Evolutionary conservation across 768 basidiomycete genomes (phyloP), one percentile per base, ranked within the genome.

Genomic region (Mycena olivaceomarginata): DNA sequence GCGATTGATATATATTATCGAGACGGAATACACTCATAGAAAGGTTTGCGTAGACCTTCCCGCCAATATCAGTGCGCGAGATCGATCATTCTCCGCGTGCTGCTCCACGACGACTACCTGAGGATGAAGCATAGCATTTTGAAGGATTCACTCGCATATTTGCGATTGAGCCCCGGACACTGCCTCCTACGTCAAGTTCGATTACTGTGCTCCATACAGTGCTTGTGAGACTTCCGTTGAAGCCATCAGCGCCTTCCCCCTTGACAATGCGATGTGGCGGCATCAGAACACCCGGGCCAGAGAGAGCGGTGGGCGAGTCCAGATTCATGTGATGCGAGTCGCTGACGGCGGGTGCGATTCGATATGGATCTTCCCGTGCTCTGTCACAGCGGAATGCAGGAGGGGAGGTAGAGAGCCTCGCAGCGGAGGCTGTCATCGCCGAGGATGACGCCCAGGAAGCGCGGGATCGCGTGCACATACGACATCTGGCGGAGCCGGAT

Each of bases 311-410:
- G 67, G 67, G 7, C 51, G 67, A 40, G 20, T 68, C 37, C 51
- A 68, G 67, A 15, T 68, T 22, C 67, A 68, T 68, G 53, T 41
- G 37, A 56, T 68, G 53, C 39, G 20, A 18, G 37, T 68, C 39
- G 67, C 39, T 2, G 67, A 68, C 40, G 51, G 67, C 40, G 67
- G 67, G 53, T 68, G 67, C 43, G 53, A 68, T 57, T 6, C 53
- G 39, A n/a, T 57, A 4, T 67, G 37, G 31, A 25, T 68, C 20
- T 57, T 56, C 25, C 40, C 39, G 22, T 68, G 10, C 18, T 56
- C 39, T 57, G 67, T 53, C 37, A 56, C 67, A 12, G 53, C 16
- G 67, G 51, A 68, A 9, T 12, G 51, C 67, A 22, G 53, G 67
- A 25, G 1, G 8, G 53, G 45, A 37, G n/a, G 5, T 46, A 11